Evolutionary conservation across 192 early-diverging fungal species (phyloP), one percentile per base, ranked within the genome.

Genomic region (Linderina pennispora): DNA sequence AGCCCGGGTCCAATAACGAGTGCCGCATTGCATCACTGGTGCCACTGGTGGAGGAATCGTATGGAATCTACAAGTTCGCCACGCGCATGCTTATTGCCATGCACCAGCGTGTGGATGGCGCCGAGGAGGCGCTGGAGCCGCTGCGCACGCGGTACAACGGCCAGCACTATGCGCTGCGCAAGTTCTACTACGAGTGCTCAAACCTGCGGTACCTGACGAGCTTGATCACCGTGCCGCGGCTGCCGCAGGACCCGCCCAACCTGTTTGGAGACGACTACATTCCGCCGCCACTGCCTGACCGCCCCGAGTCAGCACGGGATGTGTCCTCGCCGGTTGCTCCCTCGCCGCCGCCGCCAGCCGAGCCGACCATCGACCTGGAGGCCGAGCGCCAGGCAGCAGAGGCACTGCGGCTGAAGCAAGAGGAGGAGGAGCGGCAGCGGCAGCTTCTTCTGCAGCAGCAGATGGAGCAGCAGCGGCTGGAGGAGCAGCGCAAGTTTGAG

Each of bases 31-130:
- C 93, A 9, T 85, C 92, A 14, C 79, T 98, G 16, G 92, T 98
- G 22, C 96, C 96, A 13, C 74, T 98, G 40, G 90, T 98, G 3
- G 93, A 98, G 50, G 96, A 98, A 56, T 86, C 80, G 48, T 83
- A 94, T 51, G 90, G 84, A 11, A 94, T 98, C 44, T 98, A 98
- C 71, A 87, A 89, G 59, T 98, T 98, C 63, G 76, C 90, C 23
- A 89, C 90, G 17, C 88, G 78, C 62, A 98, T 98, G 96, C 71
- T 98, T 58, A 83, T 84, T 9, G 91, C 96, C 19, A 97, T 98
- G 91, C 89, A 98, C 63, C 53, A 54, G 41, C 25, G 60, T 0
- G 66, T 76, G 42, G 74, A 76, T 24, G 57, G 61, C 15, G 82
- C 91, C 21, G 80, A 84, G 36, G 90, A 94, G 46, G 93, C 94